Base-by-base conservation (phyloP, 129 eudicot genomes). In the Saussurea involucrata region DNA sequence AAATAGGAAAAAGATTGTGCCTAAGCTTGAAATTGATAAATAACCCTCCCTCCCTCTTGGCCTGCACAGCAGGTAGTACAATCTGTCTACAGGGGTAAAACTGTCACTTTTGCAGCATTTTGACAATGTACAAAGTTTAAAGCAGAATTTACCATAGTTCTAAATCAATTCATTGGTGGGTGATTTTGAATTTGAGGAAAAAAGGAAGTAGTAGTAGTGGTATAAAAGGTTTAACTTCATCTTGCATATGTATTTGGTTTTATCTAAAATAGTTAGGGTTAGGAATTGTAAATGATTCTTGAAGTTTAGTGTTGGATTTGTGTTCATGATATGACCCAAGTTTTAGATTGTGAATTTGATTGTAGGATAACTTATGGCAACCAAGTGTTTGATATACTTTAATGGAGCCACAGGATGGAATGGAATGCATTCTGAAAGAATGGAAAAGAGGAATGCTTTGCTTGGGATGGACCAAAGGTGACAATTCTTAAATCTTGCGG, bases 81-180 rank as follows among this genome's bases (percentile, higher is more conserved):
- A 4, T 53, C 61, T 53, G 21, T 70, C 55, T 18, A 42, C 57
- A 44, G 64, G 69, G 79, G 63, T 11, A 36, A 11, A 12, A 22
- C 33, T 32, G 13, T 60, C 84, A 31, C 63, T 40, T 67, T 68
- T 67, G 71, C 53, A 36, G 71, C 74, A 73, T 68, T 55, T 68
- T 81, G 73, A 58, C 75, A 74, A 69, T 80, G 84, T 81, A 81
- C 84, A 74, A 18, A 72, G 78, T 79, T 63, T 72, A 63, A 79
- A 42, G 78, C 66, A 66, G 73, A 73, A 40, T 80, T 36, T 66
- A 20, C 63, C 37, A 74, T 80, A 80, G 65, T 37, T 74, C 13
- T 74, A 42, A 46, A 68, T 58, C 76, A 68, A 68, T 81, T 74
- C 27, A 68, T 80, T 80, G 78, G 69, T 66, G 79, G 79, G 75